A percentile compares a stretch with the other conserved stretches of the same genome.
These are phyloP conservation scores for Pseudogymnoascus sp. DNA, from an alignment of 2,329 filamentous ascomycete species.

Conservation along the genomic window DNA sequence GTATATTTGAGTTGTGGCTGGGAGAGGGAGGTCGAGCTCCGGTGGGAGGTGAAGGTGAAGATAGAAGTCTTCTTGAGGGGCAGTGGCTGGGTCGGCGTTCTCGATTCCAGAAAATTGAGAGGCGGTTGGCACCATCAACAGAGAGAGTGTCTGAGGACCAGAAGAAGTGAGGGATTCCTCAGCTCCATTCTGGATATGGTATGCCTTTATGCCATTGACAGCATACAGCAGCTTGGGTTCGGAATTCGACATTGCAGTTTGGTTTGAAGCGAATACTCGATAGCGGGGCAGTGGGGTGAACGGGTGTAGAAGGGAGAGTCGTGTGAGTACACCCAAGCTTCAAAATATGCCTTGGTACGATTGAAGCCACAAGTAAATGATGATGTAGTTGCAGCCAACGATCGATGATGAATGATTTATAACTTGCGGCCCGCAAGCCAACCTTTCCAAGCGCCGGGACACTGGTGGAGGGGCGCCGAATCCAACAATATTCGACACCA, in stretches of 20 bases:
- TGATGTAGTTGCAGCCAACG: neutral
- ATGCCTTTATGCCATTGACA: constrained; percentile 80
- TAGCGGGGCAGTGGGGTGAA: constrained; percentile 5
- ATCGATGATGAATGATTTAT: neutral
- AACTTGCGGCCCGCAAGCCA: neutral
- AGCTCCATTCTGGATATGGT: constrained; percentile 80
- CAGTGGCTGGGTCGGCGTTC: constrained; percentile 45
- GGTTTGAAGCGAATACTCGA: neutral
- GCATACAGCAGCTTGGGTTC: constrained; percentile 61
- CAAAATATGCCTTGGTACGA: neutral
- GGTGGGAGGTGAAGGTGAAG: constrained; percentile 90
- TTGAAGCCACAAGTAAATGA: neutral
- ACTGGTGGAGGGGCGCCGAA: neutral
- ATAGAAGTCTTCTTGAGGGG: constrained; percentile 85
- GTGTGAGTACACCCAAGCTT: constrained; percentile 6
- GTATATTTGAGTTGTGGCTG: constrained; percentile 94
- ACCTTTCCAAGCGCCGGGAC: neutral
- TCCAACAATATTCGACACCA: constrained; percentile 2
- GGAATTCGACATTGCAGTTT: constrained; percentile 2
- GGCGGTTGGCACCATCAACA: constrained; percentile 91
- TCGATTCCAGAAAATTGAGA: constrained; percentile 53
- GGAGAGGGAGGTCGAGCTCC: constrained; percentile 86
- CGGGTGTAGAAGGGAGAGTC: neutral
- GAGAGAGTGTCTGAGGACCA: constrained; percentile 81
- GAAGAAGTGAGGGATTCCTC: constrained; percentile 76